Base-by-base conservation (phyloP, 371 early-diverging fungal species). In the Mucor saturninus region DNA sequence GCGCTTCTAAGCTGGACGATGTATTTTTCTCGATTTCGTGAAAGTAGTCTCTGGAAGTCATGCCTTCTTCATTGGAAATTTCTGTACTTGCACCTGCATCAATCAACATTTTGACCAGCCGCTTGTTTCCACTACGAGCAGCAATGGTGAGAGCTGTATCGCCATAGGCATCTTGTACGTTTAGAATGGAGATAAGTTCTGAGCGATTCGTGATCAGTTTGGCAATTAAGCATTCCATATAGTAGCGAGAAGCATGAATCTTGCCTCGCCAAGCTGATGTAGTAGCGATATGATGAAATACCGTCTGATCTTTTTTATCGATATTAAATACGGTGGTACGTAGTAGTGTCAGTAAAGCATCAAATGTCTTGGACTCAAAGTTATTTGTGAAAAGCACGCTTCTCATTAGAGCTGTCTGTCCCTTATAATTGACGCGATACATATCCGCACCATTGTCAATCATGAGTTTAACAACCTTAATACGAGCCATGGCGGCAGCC, bases 141-240 rank as follows among this genome's bases (percentile, higher is more conserved):
- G 95, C 94, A 46, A 96, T 86, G 49, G 89, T 93, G 65, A 97
- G 70, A 5, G 97, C 95, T 1, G 98, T 96, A 64, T 97, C 92
- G 3, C 98, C 98, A 32, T 84, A 84, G 28, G 61, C 77, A 67
- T 98, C 98, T 73, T 90, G 89, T n/a, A 90, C 80, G 56, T 97
- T 91, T 31, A 97, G 72, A 13, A 97, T 83, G 1, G 88, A 79
- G 0, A 86, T 81, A 53, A 93, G 78, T 49, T 89, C 88, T 6
- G 79, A 75, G 3, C 77, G 80, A 54, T 81, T 77, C n/a, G 69
- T 56, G 0, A 78, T 73, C n/a, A 91, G 62, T 57, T 83, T 86
- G 14, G 90, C 89, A 10, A 94, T 75, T 35, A 94, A 62, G 64
- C 92, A 90, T 59, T 96, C 94, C 84, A 94, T 86, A 69, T 97